Evolutionary conservation across 805 yeast genomes (phyloP), one percentile per base, ranked within the genome.

Genomic region (Candida hispaniensis): DNA sequence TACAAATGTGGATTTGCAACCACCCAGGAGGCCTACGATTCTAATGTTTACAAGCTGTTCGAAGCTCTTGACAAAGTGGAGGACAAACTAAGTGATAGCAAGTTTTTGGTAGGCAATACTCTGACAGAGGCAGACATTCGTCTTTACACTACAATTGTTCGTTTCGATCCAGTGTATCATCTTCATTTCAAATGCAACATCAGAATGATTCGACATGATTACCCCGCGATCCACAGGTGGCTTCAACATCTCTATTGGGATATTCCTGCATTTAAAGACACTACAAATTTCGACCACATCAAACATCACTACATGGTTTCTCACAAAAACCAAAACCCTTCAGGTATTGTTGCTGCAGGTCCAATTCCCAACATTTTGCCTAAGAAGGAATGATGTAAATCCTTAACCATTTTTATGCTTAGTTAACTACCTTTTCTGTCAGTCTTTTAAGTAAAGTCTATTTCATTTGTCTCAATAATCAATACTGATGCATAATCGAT

Each of bases 161-260:
- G 98, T 49, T 88, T 88, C 50, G 97, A 88, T 55, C 79, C 93
- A 1, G 93, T 85, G 14, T 88, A 88, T 52, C 88, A 79, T 36
- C 94, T 86, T 58, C 96, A 88, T 57, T 91, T 88, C 71, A 91
- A 88, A 60, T 81, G 94, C 57, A 88, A 88, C 57, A 56, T 83
- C 42, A 75, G 75, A 30, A 78, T 75, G 64, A 79, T 88, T 48
- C 71, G 95, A 52, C 55, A 50, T 26, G 80, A 82, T 44, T 88
- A 73, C 55, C 96, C 96, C 14, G 59, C 65, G 47, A 57, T 86
- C 36, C 78, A 83, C 58, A 61, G 71, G 41, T 88, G 94, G 93
- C 56, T 86, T 47, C 66, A 79, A 47, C 71, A 79, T 45, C 66
- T 91, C 48, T 91, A 86, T 60, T 85, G 95, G 94, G 63, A 66